Base-by-base conservation (phyloP, 805 yeast species). In the Metschnikowia hibisci region DNA sequence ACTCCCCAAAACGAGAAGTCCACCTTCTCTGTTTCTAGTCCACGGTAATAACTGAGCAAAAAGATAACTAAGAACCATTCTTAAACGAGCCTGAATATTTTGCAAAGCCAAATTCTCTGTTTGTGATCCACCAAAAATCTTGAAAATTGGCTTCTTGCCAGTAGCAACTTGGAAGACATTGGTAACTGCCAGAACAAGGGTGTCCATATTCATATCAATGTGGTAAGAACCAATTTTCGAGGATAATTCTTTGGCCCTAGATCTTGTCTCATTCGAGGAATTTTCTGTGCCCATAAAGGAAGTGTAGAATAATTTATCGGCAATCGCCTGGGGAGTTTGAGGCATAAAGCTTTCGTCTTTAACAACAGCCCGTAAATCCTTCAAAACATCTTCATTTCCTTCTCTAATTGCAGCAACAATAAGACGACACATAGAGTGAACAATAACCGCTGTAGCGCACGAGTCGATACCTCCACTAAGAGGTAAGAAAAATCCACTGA, bases 401-500 rank as follows among this genome's bases (percentile, higher is more conserved):
- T 74, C 69, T 9, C 60, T 57, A 37, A 83, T 78, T n/a, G 87
- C 90, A 13, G 75, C 63, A 1, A 80, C 81, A 0, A 91, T 97
- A 14, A 91, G 66, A 27, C 88, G 71, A 61, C 98, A 91, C 99
- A 93, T 93, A 15, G 95, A 86, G 58, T 84, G 87, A 22, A 93
- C 95, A 55, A 93, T 89, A 13, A 86, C 86, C 0, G 98, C 93
- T 0, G 99, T 93, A 1, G 99, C 96, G 70, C 99, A 95, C 28
- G 96, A 86, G 61, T 93, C 99, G 50, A 93, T 91, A 39, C 99
- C 99, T 14, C 99, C 99, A 62, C 95, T 84, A 39, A 93, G 71
- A 0, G 99, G 98, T 35, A 93, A 70, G 64, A 93, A 95, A 61
- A 75, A 93, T 0, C 99, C 99, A 0, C 89, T 87, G 40, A 93